Conservation (phyloP, 2,329 filamentous ascomycete species). For the Hypoxylon sp. region DNA sequence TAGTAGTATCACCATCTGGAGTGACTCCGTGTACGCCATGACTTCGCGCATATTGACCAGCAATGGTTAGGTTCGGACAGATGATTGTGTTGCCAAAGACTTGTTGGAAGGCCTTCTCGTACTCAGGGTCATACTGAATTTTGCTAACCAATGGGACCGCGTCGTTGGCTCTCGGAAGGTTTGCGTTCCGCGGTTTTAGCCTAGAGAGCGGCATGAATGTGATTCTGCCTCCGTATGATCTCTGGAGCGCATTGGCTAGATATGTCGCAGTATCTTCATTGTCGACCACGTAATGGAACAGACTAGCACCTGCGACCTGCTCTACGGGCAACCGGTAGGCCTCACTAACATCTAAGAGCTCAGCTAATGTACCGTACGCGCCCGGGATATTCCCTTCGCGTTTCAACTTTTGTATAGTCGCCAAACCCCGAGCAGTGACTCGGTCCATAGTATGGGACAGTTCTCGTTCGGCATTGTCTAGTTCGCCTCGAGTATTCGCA, state of each 20-base stretch:
- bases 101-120: constrained; percentile 90
- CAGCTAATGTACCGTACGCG: constrained; percentile 92
- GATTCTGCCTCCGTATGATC: constrained; percentile 84
- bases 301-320: constrained; percentile 89
- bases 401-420: constrained; percentile 88
- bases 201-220: constrained; percentile 96
- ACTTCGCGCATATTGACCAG: constrained; percentile 90
- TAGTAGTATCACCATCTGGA: constrained; percentile 92
- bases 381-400: constrained; percentile 84
- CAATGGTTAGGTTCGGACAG: constrained; percentile 89
- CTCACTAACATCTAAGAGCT: constrained; percentile 89
- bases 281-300: constrained; percentile 98
- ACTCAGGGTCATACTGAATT: constrained; percentile 81
- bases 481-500: constrained; percentile 80
- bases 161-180: constrained; percentile 88
- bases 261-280: constrained; percentile 88
- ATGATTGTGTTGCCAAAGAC: constrained; percentile 97
- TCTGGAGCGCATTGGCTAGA: constrained; percentile 84
- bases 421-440: constrained; percentile 86
- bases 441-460: constrained; percentile 91
- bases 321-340: constrained; percentile 91
- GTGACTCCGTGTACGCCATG: constrained; percentile 95
- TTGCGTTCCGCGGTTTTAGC: constrained; percentile 77
- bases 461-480: constrained; percentile 81
- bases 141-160: constrained; percentile 90